phyloP scores from a whole-genome alignment of 768 basidiomycete species.

The Pisolithus orientalis region DNA sequence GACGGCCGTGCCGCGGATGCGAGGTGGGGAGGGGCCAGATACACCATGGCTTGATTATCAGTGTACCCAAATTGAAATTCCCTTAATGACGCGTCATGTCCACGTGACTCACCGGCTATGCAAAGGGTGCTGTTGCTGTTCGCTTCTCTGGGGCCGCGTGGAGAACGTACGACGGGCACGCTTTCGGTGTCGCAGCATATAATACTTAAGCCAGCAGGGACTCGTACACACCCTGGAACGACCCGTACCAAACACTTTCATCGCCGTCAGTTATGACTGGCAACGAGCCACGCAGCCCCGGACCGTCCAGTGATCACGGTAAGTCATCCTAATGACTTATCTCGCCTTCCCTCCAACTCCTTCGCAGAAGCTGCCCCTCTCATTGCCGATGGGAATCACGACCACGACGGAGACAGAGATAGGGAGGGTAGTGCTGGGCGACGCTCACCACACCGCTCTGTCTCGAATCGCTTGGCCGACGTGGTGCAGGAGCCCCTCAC shows the following conservation, averaged over 20 bases:
- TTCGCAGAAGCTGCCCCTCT: slow-evolving; percentile 59
- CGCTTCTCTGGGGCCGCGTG: slow-evolving; percentile 14
- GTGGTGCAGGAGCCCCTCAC: slow-evolving; percentile 75
- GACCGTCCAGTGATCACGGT: slow-evolving; percentile 58
- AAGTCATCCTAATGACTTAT: neutral
- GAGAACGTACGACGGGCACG: slow-evolving; percentile 22
- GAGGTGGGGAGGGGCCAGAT: slow-evolving; percentile 64
- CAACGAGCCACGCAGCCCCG: slow-evolving; percentile 47
- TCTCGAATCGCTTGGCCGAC: slow-evolving; percentile 34
- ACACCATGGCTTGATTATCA: slow-evolving; percentile 43
- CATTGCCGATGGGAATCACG: slow-evolving; percentile 43
- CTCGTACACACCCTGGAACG: neutral
- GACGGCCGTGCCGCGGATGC: slow-evolving; percentile 53
- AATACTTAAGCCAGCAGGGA: slow-evolving; percentile 10
- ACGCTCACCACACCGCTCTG: slow-evolving; percentile 32
- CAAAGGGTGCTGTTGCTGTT: too few species aligned
- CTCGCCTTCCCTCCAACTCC: slow-evolving; percentile 1
- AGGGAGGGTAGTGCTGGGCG: slow-evolving; percentile 22
- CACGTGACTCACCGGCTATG: neutral
- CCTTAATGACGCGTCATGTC: slow-evolving; percentile 3
- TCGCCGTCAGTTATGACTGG: slow-evolving; percentile 46
- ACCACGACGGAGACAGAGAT: slow-evolving; percentile 30
- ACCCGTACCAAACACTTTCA: slow-evolving; percentile 9
- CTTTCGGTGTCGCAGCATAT: slow-evolving; percentile 17
- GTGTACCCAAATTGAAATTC: neutral